These are phyloP conservation scores for Kwoniella dejecticola DNA, from an alignment of 768 basidiomycete species.

Conservation along the genomic window DNA sequence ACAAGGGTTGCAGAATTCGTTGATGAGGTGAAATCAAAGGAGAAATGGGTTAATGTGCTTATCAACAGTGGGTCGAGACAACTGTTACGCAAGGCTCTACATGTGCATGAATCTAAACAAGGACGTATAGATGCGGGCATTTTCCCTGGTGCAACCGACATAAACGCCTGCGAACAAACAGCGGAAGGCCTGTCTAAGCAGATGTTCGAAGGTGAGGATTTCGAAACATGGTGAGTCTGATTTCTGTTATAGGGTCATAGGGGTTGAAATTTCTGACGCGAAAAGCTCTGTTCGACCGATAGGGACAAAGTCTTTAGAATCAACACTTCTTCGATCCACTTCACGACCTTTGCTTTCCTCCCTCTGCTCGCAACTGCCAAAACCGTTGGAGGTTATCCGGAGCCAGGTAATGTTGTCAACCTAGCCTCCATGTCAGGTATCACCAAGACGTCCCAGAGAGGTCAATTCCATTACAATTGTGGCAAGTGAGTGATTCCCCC, in stretches of 20 bases:
- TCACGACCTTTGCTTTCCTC: conserved; percentile 77
- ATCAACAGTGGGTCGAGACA: conserved; percentile 53
- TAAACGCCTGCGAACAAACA: conserved; percentile 45
- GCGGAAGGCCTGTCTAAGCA: conserved; percentile 46
- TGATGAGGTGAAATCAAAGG: conserved; percentile 35
- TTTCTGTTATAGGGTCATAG: too few species aligned
- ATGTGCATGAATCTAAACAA: too few species aligned
- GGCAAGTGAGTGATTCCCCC: conserved; percentile 58
- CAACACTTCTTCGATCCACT: conserved; percentile 61
- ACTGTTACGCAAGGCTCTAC: too few species aligned
- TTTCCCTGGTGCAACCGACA: conserved; percentile 31
- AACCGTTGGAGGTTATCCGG: conserved; percentile 58
- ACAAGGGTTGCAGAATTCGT: conserved; percentile 29
- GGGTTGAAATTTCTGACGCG: too few species aligned
- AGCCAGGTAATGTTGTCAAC: conserved; percentile 59
- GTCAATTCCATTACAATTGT: conserved; percentile 60
- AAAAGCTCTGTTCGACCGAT: too few species aligned
- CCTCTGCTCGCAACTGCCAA: conserved; percentile 72
- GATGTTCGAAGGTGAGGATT: conserved; percentile 49
- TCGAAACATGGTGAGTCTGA: conserved; percentile 53
- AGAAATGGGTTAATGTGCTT: conserved; percentile 51
- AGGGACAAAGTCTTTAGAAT: conserved; percentile 45
- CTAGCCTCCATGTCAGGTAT: conserved; percentile 59
- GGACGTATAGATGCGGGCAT: conserved; percentile 46
- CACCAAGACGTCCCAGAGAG: conserved; percentile 57